These are phyloP conservation scores for Cladorrhinum sp. DNA, from an alignment of 2,329 filamentous ascomycete species.

Conservation along the genomic window DNA sequence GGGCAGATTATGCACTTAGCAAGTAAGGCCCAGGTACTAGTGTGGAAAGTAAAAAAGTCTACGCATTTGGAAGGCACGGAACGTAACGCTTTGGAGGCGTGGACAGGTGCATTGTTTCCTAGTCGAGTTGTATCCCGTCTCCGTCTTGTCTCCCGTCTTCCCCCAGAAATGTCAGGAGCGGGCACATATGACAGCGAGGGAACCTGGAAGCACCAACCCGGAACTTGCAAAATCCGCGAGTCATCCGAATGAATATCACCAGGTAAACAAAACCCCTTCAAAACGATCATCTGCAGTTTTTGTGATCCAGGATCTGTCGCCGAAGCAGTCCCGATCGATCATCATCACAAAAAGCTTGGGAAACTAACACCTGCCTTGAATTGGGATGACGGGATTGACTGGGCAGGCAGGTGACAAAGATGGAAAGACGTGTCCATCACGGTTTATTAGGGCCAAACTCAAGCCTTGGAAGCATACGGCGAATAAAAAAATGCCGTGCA, in stretches of 20 bases:
- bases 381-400: no score
- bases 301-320: background rate
- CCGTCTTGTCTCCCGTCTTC: background rate
- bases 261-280: background rate
- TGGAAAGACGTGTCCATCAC: no score
- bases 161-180: background rate
- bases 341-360: background rate
- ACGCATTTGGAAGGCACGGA: background rate
- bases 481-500: background rate
- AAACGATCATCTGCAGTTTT: background rate
- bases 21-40: background rate
- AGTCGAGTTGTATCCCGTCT: background rate
- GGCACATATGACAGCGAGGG: background rate
- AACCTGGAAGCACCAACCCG: background rate
- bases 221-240: background rate
- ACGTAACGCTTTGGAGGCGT: background rate
- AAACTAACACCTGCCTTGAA: no score
- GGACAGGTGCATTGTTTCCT: background rate
- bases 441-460: no score
- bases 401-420: no score
- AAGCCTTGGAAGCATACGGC: background rate
- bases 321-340: slow-evolving; percentile 10
- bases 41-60: background rate
- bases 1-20: background rate
- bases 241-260: background rate